Evolutionary conservation across 2,329 filamentous ascomycete genomes (phyloP).

Genomic region (Cytospora schulzeri): DNA sequence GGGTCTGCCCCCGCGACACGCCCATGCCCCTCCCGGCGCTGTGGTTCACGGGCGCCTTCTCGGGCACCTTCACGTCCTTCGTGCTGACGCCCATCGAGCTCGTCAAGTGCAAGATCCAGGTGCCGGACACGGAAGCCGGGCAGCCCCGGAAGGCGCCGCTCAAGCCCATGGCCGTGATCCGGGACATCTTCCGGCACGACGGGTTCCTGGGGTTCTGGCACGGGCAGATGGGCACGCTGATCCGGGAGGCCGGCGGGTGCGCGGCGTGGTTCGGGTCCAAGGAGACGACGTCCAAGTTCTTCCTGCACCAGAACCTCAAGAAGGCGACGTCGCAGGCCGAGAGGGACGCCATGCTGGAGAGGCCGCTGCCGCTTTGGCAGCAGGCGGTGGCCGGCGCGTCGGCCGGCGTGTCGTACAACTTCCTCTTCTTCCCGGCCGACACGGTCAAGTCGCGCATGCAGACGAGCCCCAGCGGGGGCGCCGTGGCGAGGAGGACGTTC

Average conservation of each 20-base stretch:
- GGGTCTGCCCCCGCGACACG: slow-evolving; percentile 52
- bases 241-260: slow-evolving; percentile 89
- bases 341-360: slow-evolving; percentile 45
- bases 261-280: slow-evolving; percentile 95
- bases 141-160: slow-evolving; percentile 48
- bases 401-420: slow-evolving; percentile 94
- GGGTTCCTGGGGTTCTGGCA: slow-evolving; percentile 91
- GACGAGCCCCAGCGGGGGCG: slow-evolving; percentile 70
- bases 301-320: slow-evolving; percentile 60
- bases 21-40: slow-evolving; percentile 75
- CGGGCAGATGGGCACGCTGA: slow-evolving; percentile 88
- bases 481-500: slow-evolving; percentile 65
- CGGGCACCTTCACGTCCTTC: slow-evolving; percentile 86
- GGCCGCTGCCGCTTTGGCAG: slow-evolving; percentile 76
- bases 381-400: slow-evolving; percentile 85
- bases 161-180: slow-evolving; percentile 71
- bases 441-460: slow-evolving; percentile 98
- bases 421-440: slow-evolving; percentile 94
- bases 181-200: slow-evolving; percentile 78
- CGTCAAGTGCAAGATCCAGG: slow-evolving; percentile 98
- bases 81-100: slow-evolving; percentile 94
- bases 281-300: slow-evolving; percentile 74
- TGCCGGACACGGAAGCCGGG: slow-evolving; percentile 54
- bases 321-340: slow-evolving; percentile 43
- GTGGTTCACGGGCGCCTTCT: slow-evolving; percentile 78